Conservation (phyloP, 169 alveolate species). For the Plasmodium gallinaceum region DNA sequence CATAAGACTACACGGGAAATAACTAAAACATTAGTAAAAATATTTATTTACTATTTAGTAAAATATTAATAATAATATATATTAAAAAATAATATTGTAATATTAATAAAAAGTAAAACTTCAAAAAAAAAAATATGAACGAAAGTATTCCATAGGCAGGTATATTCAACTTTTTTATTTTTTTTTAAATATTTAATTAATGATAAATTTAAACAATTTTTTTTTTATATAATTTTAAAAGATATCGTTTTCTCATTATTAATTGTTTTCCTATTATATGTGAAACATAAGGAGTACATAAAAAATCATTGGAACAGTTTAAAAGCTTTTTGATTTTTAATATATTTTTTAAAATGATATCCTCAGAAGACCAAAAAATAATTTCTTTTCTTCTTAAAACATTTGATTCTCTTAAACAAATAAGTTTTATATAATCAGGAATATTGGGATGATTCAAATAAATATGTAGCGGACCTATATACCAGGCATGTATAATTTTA, state of each 20-base stretch:
- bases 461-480: slow-evolving; percentile 64
- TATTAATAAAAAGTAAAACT: not conserved
- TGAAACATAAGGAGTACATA: slow-evolving; percentile 71
- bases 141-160: too few relatives aligned
- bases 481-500: slow-evolving; percentile 77
- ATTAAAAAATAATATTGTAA: not conserved
- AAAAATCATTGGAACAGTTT: slow-evolving; percentile 69
- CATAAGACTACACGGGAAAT: slow-evolving; percentile 7
- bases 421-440: slow-evolving; percentile 62
- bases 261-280: slow-evolving; percentile 72
- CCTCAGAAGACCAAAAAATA: slow-evolving; percentile 54
- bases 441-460: slow-evolving; percentile 61
- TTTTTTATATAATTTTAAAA: slow-evolving; percentile 18
- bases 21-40: slow-evolving; percentile 11
- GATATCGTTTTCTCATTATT: slow-evolving; percentile 34
- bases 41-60: not conserved
- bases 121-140: not conserved
- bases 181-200: not conserved
- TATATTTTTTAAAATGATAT: slow-evolving; percentile 39
- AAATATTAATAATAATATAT: slow-evolving; percentile 1
- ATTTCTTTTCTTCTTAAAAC: slow-evolving; percentile 73
- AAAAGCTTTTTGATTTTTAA: slow-evolving; percentile 46
- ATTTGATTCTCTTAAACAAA: slow-evolving; percentile 65
- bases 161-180: too few relatives aligned
- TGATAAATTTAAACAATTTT: slow-evolving; percentile 15